Evolutionary conservation across 257 asterid species (phyloP).

Genomic region (Solanum lignicaule): DNA sequence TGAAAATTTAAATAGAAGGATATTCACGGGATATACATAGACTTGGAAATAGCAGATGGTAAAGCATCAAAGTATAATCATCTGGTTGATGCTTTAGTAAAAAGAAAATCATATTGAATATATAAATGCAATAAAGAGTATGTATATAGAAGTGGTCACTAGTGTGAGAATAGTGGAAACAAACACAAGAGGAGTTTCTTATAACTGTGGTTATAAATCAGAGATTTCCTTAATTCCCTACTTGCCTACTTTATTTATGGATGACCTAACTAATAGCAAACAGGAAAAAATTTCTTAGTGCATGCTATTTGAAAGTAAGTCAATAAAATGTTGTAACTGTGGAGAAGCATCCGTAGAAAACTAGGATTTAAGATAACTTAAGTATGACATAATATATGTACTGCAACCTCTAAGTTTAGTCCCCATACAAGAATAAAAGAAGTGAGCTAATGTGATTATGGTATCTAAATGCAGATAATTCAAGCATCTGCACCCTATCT

Average conservation of each 20-base stretch:
- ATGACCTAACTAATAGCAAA: neutral
- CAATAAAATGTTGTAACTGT: neutral
- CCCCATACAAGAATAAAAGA: neutral
- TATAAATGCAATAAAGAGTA: neutral
- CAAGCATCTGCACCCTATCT: neutral
- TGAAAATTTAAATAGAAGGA: neutral
- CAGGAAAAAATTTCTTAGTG: neutral
- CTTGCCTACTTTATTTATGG: neutral
- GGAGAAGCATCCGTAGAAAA: neutral
- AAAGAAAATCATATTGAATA: neutral
- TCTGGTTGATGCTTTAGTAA: neutral
- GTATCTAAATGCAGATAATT: neutral
- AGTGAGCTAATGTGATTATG: neutral
- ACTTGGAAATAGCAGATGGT: neutral
- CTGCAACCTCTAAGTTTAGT: neutral
- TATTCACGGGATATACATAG: neutral
- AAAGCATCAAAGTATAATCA: neutral
- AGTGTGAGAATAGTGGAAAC: neutral
- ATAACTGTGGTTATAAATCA: neutral
- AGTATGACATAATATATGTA: neutral
- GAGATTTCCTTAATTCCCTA: neutral
- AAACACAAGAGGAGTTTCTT: neutral
- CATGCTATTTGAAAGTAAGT: neutral
- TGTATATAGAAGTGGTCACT: neutral
- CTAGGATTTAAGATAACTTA: neutral